phyloP scores from a whole-genome alignment of 2,329 filamentous ascomycete species.

The Torrubiella hemipterigena region DNA sequence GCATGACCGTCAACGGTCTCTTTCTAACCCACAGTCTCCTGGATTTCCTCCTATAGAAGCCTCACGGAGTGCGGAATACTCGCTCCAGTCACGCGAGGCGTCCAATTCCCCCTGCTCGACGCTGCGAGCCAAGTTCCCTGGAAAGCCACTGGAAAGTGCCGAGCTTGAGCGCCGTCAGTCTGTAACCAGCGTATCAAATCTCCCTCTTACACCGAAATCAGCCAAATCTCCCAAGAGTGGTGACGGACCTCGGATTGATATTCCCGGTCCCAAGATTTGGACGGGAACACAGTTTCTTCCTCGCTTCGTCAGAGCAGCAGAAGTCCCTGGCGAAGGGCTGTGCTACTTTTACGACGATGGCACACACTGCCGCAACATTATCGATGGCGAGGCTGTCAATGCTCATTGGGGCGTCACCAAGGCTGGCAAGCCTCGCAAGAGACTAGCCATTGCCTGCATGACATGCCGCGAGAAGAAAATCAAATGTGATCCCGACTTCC shows the following conservation, averaged over 20 bases:
- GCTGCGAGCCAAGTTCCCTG: too few relatives aligned
- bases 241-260: too few relatives aligned
- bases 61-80: conserved; percentile 21
- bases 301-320: conserved; percentile 50
- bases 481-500: conserved; percentile 83
- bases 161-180: too few relatives aligned
- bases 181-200: conserved; percentile 25
- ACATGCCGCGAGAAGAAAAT: conserved; percentile 96
- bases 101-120: conserved; percentile 27
- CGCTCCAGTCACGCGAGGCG: too few relatives aligned
- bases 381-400: conserved; percentile 79
- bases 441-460: conserved; percentile 82
- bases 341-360: conserved; percentile 85
- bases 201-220: conserved; percentile 16
- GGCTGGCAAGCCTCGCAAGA: conserved; percentile 83
- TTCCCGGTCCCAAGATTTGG: conserved; percentile 61
- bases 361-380: conserved; percentile 67
- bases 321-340: conserved; percentile 65
- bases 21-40: conserved; percentile 32
- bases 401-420: conserved; percentile 91
- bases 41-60: conserved; percentile 24
- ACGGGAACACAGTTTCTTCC: conserved; percentile 55
- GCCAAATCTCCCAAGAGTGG: conserved; percentile 42
- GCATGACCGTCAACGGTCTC: conserved; percentile 17
- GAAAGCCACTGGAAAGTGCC: too few relatives aligned